A percentile compares a stretch with the other conserved stretches of the same genome.
Conservation (phyloP, 352 stramenopile genomes). For the Phytophthora sp. region DNA sequence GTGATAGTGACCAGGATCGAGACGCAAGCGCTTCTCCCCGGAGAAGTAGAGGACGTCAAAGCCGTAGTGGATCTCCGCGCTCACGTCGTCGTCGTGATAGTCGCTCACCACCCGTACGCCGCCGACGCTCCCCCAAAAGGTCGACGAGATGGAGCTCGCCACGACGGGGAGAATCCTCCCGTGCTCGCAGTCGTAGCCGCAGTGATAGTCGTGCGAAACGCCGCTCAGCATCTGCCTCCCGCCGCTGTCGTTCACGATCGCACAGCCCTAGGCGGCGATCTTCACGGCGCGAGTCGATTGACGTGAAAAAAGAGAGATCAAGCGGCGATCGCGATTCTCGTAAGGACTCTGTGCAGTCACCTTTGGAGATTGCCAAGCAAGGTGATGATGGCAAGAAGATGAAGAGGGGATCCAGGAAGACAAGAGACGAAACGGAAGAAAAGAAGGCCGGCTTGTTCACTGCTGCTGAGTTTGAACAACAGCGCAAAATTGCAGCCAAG, state of each 20-base stretch:
- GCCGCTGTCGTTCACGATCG: constrained; percentile 37
- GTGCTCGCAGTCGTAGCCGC: constrained; percentile 15
- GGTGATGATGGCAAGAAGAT: neutral
- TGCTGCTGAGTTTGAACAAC: constrained; percentile 63
- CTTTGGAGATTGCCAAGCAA: neutral
- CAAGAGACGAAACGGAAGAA: constrained; percentile 20
- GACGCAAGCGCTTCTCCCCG: constrained; percentile 9
- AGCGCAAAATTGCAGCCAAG: constrained; percentile 58
- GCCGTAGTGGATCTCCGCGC: constrained; percentile 30
- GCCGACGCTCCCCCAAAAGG: constrained; percentile 21
- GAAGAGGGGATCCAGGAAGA: constrained; percentile 8
- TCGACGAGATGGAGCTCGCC: constrained; percentile 32
- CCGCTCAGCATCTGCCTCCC: constrained; percentile 13
- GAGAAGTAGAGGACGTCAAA: constrained; percentile 16
- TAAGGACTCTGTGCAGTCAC: constrained; percentile 1
- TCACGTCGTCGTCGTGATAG: constrained; percentile 18
- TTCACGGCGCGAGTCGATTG: constrained; percentile 5
- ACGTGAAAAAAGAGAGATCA: constrained; percentile 13
- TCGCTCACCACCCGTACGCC: constrained; percentile 26
- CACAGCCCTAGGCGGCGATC: constrained; percentile 15
- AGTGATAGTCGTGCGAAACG: constrained; percentile 8
- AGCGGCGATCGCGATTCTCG: neutral
- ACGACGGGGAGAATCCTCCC: constrained; percentile 6
- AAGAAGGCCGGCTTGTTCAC: constrained; percentile 73
- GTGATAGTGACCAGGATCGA: neutral